A percentile compares a stretch with the other conserved stretches of the same genome.
Conservation (phyloP, 352 stramenopile species). For the Pseudoperonospora humuli region DNA sequence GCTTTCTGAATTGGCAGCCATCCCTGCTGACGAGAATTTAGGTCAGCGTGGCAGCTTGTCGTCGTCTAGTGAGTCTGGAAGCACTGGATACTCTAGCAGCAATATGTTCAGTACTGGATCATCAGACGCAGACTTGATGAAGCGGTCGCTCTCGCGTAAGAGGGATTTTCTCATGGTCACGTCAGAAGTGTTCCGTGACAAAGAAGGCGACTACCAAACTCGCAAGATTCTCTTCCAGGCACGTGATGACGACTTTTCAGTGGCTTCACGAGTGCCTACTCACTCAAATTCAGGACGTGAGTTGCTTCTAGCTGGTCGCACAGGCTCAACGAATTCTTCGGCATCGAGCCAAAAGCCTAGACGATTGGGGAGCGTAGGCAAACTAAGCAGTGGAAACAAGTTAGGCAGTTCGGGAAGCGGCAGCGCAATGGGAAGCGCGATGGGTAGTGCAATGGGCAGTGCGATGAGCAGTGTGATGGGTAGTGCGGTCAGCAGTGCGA, state of each 20-base stretch:
- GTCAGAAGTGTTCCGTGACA: conserved; percentile 80
- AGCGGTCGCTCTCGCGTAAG: conserved; percentile 77
- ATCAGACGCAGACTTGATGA: conserved; percentile 69
- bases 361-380: conserved; percentile 19
- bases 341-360: conserved; percentile 31
- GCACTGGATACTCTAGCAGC: conserved; percentile 12
- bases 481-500: conserved; percentile 8
- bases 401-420: conserved; percentile 10
- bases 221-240: conserved; percentile 87
- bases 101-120: conserved; percentile 19
- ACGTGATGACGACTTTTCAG: conserved; percentile 78
- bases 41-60: conserved; percentile 40
- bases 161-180: conserved; percentile 89
- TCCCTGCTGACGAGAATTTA: conserved; percentile 18
- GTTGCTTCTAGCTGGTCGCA: conserved; percentile 26
- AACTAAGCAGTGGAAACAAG: conserved; percentile 10
- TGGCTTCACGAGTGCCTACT: conserved; percentile 67
- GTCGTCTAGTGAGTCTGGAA: conserved; percentile 36
- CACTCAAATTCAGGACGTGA: conserved; percentile 61
- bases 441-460: no score
- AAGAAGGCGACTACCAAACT: conserved; percentile 79
- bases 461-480: conserved; percentile 16
- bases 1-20: conserved; percentile 39
- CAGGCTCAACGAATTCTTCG: conserved; percentile 34
- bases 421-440: conserved; percentile 12